Percentiles rank a stretch among this genome's conserved stretches.
Evolutionary conservation across 1,284 basidiomycete genomes (phyloP).

Genomic region (Fomes fomentarius): DNA sequence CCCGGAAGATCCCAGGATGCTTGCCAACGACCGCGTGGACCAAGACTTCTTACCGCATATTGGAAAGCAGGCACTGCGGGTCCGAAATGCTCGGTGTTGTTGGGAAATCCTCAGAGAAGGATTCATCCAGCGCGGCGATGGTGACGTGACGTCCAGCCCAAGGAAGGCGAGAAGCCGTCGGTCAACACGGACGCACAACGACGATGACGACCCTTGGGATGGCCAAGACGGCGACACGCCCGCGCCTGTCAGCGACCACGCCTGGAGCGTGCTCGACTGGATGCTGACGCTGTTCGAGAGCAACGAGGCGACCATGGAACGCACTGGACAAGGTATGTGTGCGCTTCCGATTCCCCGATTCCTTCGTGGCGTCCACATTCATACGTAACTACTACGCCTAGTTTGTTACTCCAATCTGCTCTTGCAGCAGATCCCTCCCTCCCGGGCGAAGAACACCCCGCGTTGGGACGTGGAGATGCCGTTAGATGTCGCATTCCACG

Average conservation of each 20-base stretch:
- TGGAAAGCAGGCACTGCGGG: constrained; percentile 52
- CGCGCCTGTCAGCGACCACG: constrained; percentile 52
- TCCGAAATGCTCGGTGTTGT: constrained; percentile 55
- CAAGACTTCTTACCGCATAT: constrained; percentile 61
- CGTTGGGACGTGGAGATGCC: constrained; percentile 63
- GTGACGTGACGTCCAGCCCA: constrained; percentile 8
- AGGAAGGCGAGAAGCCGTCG: constrained; percentile 28
- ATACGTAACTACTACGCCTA: constrained; percentile 28
- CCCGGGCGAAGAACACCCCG: constrained; percentile 47
- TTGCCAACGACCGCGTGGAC: constrained; percentile 28
- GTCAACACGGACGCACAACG: constrained; percentile 7
- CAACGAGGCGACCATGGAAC: constrained; percentile 49
- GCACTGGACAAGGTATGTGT: constrained; percentile 38
- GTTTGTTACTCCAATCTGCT: constrained; percentile 61
- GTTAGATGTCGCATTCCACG: constrained; percentile 58
- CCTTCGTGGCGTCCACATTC: constrained; percentile 3
- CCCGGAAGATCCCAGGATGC: constrained; percentile 17
- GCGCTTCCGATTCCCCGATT: neutral
- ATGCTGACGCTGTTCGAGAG: constrained; percentile 65
- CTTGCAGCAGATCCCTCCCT: constrained; percentile 65
- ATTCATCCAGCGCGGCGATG: constrained; percentile 44
- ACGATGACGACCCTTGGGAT: constrained; percentile 29
- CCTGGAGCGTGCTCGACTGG: constrained; percentile 71
- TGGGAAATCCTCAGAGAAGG: constrained; percentile 63
- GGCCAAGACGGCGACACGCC: constrained; percentile 32